Conservation (phyloP, 805 yeast species). For the Starmerella vaccinii region DNA sequence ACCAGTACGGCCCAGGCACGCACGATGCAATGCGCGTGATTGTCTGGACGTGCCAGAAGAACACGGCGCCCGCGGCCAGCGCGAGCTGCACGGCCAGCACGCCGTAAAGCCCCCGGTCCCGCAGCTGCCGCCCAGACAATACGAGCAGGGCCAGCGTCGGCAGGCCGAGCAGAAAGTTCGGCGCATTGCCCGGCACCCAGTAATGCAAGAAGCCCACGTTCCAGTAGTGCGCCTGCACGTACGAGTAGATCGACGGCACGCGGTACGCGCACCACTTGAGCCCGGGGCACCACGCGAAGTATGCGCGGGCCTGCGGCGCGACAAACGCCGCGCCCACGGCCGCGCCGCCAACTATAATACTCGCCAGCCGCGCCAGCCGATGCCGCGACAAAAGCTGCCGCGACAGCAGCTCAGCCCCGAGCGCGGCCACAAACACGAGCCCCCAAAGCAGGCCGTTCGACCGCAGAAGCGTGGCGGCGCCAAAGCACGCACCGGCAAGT, state of each 20-base stretch:
- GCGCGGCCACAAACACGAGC: constrained; percentile 38
- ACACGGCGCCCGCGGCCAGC: constrained; percentile 42
- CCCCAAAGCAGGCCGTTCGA: constrained; percentile 75
- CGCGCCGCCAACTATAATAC: constrained; percentile 45
- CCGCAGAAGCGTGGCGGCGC: constrained; percentile 52
- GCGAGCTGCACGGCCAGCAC: constrained; percentile 29
- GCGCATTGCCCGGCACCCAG: constrained; percentile 73
- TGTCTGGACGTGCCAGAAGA: constrained; percentile 77
- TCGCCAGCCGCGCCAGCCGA: constrained; percentile 13
- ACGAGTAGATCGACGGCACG: constrained; percentile 54
- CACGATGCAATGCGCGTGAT: constrained; percentile 69
- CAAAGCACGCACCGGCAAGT: constrained; percentile 45
- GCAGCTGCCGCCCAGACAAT: constrained; percentile 30
- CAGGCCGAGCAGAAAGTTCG: constrained; percentile 65
- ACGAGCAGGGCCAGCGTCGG: constrained; percentile 51
- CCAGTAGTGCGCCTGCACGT: constrained; percentile 79
- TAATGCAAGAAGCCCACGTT: constrained; percentile 67
- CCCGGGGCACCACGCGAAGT: constrained; percentile 43
- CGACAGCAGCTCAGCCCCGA: constrained; percentile 3
- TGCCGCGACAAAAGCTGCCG: not conserved
- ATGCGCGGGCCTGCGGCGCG: constrained; percentile 45
- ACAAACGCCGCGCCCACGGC: constrained; percentile 41
- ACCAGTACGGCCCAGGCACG: constrained; percentile 69
- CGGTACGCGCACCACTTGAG: constrained; percentile 60
- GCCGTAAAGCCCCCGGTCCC: constrained; percentile 27